Evolutionary conservation across 257 asterid species (phyloP).

Genomic region (Eustoma russellianum): DNA sequence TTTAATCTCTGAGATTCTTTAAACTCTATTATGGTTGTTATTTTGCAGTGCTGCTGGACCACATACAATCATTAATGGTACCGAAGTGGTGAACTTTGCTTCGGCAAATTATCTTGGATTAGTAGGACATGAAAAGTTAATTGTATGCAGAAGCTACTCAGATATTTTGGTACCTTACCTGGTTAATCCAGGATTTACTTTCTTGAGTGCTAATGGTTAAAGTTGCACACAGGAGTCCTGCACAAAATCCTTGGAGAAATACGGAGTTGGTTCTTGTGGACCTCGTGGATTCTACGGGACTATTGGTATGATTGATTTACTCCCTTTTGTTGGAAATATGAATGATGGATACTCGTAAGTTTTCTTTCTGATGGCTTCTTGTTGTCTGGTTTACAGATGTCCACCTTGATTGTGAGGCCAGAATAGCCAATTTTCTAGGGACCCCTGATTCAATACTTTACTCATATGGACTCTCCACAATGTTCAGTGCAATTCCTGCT

Average conservation of each 20-base stretch:
- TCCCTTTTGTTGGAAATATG: background rate
- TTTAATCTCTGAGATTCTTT: background rate
- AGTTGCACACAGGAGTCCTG: conserved; percentile 65
- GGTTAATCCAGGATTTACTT: conserved; percentile 6
- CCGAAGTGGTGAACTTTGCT: conserved; percentile 73
- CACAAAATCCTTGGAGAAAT: conserved; percentile 84
- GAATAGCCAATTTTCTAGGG: conserved; percentile 85
- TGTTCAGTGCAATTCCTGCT: conserved; percentile 98
- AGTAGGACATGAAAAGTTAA: conserved; percentile 66
- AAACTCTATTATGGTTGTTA: conserved; percentile 11
- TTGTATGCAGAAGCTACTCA: conserved; percentile 35
- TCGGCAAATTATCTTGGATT: conserved; percentile 94
- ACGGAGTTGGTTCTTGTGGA: conserved; percentile 99
- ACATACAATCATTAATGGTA: conserved; percentile 59
- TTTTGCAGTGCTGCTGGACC: conserved; percentile 93
- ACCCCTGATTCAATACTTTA: conserved; percentile 88
- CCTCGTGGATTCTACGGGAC: conserved; percentile 99
- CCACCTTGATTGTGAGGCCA: conserved; percentile 98
- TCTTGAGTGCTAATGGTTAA: conserved; percentile 12
- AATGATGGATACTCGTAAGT: conserved; percentile 1
- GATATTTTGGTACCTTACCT: conserved; percentile 11
- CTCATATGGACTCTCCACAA: conserved; percentile 89
- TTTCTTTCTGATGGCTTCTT: conserved; percentile 2
- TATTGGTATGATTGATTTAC: conserved; percentile 49
- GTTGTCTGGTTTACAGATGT: conserved; percentile 42